phyloP scores from a whole-genome alignment of 2,329 filamentous ascomycete species.

The Exserohilum rostratum region DNA sequence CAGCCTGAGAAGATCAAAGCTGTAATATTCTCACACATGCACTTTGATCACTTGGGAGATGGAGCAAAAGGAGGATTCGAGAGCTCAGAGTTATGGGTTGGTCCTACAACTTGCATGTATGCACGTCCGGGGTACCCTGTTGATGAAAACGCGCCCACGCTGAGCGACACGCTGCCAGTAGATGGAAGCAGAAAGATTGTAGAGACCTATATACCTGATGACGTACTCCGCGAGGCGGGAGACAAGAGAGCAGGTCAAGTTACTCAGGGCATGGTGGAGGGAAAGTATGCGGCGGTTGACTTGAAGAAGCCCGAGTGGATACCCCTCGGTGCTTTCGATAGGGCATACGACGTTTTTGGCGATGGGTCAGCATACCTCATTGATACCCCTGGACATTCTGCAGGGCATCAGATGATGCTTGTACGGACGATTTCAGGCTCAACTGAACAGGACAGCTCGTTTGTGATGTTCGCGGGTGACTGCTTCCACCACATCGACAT shows the following conservation, averaged over 20 bases:
- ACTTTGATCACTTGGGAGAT: constrained; percentile 52
- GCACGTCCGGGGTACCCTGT: constrained; percentile 40
- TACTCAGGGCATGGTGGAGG: constrained; percentile 25
- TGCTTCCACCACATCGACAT: constrained; percentile 40
- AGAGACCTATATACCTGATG: constrained; percentile 37
- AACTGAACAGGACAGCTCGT: constrained; percentile 22
- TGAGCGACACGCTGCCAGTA: constrained; percentile 51
- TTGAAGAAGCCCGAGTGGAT: constrained; percentile 45
- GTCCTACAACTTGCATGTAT: constrained; percentile 42
- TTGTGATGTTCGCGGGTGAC: constrained; percentile 42
- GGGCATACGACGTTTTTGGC: constrained; percentile 55
- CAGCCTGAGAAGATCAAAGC: constrained; percentile 50
- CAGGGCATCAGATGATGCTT: constrained; percentile 57
- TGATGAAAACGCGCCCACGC: constrained; percentile 35
- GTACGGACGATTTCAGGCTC: constrained; percentile 24
- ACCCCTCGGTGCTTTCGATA: constrained; percentile 50
- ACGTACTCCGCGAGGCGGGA: constrained; percentile 26
- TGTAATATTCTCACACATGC: constrained; percentile 49
- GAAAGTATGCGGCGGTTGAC: constrained; percentile 37
- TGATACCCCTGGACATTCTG: constrained; percentile 59
- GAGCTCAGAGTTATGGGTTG: constrained; percentile 49
- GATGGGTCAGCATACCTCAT: constrained; percentile 58
- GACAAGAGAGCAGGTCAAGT: constrained; percentile 38
- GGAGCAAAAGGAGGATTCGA: constrained; percentile 46
- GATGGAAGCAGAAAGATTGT: constrained; percentile 53